A percentile compares a stretch with the other conserved stretches of the same genome.
phyloP scores from a whole-genome alignment of 805 yeast genomes.

The Sungouiella blattae region DNA sequence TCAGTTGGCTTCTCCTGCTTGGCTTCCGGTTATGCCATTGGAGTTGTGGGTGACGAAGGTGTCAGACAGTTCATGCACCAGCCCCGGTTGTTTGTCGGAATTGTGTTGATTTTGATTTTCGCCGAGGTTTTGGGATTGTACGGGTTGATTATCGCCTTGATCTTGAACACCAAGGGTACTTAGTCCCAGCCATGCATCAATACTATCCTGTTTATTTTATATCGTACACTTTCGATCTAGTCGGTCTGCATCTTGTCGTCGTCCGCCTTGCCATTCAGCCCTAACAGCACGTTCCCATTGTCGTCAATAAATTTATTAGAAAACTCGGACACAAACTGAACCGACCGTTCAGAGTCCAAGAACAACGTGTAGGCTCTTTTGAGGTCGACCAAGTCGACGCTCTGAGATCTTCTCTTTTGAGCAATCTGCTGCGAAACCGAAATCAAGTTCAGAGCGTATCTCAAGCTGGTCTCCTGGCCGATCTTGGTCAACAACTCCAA shows the following conservation, averaged over 20 bases:
- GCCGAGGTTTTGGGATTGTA: constrained; percentile 88
- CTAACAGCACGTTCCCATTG: constrained; percentile 65
- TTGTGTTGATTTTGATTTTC: constrained; percentile 82
- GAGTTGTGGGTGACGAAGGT: constrained; percentile 91
- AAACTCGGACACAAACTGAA: constrained; percentile 72
- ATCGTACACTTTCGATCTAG: constrained; percentile 4
- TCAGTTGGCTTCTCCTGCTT: constrained; percentile 95
- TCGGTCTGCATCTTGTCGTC: constrained; percentile 40
- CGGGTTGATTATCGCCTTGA: constrained; percentile 94
- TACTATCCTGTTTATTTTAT: constrained; percentile 1
- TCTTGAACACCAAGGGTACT: constrained; percentile 80
- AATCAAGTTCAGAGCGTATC: constrained; percentile 89
- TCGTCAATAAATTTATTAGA: constrained; percentile 73
- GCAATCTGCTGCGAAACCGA: constrained; percentile 88
- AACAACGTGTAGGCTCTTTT: constrained; percentile 85
- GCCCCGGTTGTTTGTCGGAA: constrained; percentile 84
- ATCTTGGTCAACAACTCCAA: constrained; percentile 83
- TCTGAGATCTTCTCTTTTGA: constrained; percentile 66
- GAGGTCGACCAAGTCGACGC: constrained; percentile 75
- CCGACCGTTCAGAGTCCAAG: constrained; percentile 86
- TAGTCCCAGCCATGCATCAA: too few relatives aligned
- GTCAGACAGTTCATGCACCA: constrained; percentile 86
- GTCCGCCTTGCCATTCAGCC: constrained; percentile 18
- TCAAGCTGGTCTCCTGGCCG: constrained; percentile 83
- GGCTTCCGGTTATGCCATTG: constrained; percentile 95